A percentile compares a stretch with the other conserved stretches of the same genome.
Evolutionary conservation across 129 eudicot genomes (phyloP).

Genomic region (Helianthus tuberosus): DNA sequence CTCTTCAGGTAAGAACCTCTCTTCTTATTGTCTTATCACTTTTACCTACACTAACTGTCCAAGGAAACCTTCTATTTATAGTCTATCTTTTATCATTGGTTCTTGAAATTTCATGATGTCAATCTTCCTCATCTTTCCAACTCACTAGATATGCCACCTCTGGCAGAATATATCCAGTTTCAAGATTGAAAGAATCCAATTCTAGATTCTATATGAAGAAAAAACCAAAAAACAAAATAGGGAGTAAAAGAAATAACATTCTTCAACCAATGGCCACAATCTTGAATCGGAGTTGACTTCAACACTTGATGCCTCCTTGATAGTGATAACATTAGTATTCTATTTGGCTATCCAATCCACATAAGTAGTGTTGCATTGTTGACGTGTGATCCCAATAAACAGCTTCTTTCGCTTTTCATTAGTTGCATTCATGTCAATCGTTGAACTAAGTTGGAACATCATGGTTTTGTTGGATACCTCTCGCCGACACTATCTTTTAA

Average conservation of each 20-base stretch:
- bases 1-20: slow-evolving; percentile 29
- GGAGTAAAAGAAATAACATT: slow-evolving; percentile 12
- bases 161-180: slow-evolving; percentile 18
- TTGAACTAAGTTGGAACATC: too few species aligned
- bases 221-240: not conserved
- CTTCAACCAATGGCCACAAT: slow-evolving; percentile 11
- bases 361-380: not conserved
- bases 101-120: not conserved
- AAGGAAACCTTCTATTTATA: slow-evolving; percentile 17
- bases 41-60: not conserved
- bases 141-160: not conserved
- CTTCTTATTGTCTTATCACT: not conserved
- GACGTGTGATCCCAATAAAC: not conserved
- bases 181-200: slow-evolving; percentile 23
- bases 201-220: slow-evolving; percentile 7
- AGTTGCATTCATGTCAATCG: too few species aligned
- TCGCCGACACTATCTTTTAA: too few species aligned
- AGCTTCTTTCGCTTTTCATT: not conserved
- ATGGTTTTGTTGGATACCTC: too few species aligned
- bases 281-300: slow-evolving; percentile 26
- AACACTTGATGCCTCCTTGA: slow-evolving; percentile 17
- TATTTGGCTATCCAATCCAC: not conserved
- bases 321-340: too few species aligned
- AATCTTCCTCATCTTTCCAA: too few species aligned
- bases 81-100: not conserved